These are phyloP conservation scores for Lactuca saligna DNA, from an alignment of 129 eudicot species.

Conservation along the genomic window DNA sequence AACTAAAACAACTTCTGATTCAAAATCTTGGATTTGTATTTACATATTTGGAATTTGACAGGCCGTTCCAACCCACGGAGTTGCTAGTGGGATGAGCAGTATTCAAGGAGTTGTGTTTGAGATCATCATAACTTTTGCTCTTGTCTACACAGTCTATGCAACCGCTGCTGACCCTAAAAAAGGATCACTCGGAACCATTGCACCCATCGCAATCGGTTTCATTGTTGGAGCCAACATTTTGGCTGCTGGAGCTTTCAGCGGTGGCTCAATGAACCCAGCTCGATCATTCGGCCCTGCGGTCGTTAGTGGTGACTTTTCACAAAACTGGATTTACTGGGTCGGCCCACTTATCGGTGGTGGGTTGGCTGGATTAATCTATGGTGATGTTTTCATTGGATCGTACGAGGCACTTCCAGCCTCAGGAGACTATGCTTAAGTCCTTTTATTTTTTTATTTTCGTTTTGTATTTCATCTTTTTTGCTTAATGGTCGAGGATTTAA, in stretches of 20 bases:
- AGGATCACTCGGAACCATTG: constrained; percentile 56
- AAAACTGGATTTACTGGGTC: constrained; percentile 67
- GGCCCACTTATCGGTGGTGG: constrained; percentile 78
- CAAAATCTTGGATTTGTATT: neutral
- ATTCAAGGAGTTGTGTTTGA: constrained; percentile 41
- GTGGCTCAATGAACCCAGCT: constrained; percentile 80
- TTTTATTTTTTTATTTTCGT: neutral
- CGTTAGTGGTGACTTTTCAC: constrained; percentile 59
- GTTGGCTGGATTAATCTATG: constrained; percentile 51
- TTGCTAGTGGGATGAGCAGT: neutral
- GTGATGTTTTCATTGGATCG: constrained; percentile 50
- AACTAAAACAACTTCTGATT: no score
- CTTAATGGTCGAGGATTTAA: neutral
- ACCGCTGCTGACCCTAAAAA: constrained; percentile 70
- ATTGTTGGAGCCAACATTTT: constrained; percentile 76
- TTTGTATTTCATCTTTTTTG: neutral
- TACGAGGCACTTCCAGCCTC: constrained; percentile 42
- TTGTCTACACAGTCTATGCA: constrained; percentile 64
- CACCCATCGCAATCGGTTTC: constrained; percentile 68
- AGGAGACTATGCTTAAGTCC: constrained; percentile 38
- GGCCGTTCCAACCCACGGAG: neutral
- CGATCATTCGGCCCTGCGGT: constrained; percentile 67
- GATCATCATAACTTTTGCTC: constrained; percentile 67
- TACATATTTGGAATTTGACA: neutral
- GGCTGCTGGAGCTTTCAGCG: constrained; percentile 65